Evolutionary conservation across 2,329 filamentous ascomycete genomes (phyloP).

Genomic region (Colletotrichum caudatum): DNA sequence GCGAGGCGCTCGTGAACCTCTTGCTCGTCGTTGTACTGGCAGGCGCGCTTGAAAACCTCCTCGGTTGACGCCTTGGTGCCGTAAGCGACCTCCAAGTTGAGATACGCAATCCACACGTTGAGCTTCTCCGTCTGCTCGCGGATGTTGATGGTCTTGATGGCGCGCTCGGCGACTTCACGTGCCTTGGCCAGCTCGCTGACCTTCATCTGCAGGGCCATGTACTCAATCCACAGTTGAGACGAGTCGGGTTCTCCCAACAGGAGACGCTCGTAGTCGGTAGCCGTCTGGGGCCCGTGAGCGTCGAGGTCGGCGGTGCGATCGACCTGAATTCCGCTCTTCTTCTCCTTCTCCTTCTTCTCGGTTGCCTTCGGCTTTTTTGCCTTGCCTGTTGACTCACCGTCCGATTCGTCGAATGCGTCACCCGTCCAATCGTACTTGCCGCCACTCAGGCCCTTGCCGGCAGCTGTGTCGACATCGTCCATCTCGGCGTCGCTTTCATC

Average conservation of each 20-base stretch:
- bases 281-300: slow-evolving; percentile 86
- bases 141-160: slow-evolving; percentile 90
- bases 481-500: slow-evolving; percentile 59
- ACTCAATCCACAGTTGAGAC: slow-evolving; percentile 93
- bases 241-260: slow-evolving; percentile 93
- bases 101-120: slow-evolving; percentile 93
- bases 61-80: slow-evolving; percentile 86
- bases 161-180: slow-evolving; percentile 89
- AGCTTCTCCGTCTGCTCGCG: slow-evolving; percentile 92
- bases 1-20: slow-evolving; percentile 90
- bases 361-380: slow-evolving; percentile 43
- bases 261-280: slow-evolving; percentile 93
- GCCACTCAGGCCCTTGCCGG: slow-evolving; percentile 57
- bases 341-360: slow-evolving; percentile 67
- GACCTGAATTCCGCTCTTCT: slow-evolving; percentile 82
- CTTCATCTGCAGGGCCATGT: slow-evolving; percentile 99
- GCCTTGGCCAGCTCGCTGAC: slow-evolving; percentile 90
- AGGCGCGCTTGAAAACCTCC: slow-evolving; percentile 89
- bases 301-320: slow-evolving; percentile 95
- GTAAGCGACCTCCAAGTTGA: slow-evolving; percentile 94
- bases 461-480: slow-evolving; percentile 48
- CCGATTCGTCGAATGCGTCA: slow-evolving; percentile 72
- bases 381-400: slow-evolving; percentile 60
- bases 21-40: slow-evolving; percentile 91
- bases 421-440: slow-evolving; percentile 92